phyloP scores from a whole-genome alignment of 2,329 filamentous ascomycete genomes.

The Fusarium kyushuense region DNA sequence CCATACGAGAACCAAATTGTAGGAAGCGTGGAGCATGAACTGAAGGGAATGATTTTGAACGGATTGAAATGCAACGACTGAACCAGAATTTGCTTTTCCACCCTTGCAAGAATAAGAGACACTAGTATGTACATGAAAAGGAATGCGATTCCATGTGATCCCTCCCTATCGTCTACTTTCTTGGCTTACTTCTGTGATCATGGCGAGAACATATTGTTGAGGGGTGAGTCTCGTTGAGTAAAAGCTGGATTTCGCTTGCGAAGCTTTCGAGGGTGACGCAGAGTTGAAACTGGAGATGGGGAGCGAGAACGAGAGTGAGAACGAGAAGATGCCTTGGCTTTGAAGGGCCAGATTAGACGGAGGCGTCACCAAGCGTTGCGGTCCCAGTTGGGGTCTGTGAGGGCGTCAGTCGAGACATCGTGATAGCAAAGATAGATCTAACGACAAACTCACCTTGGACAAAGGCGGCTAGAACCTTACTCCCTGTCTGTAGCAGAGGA shows the following conservation, averaged over 20 bases:
- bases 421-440: slow-evolving; percentile 12
- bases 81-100: slow-evolving; percentile 25
- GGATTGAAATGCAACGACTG: slow-evolving; percentile 16
- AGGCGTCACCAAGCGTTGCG: slow-evolving; percentile 81
- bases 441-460: slow-evolving; percentile 79
- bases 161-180: background rate
- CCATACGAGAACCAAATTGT: slow-evolving; percentile 6
- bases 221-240: slow-evolving; percentile 38
- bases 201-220: slow-evolving; percentile 29
- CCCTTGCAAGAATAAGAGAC: slow-evolving; percentile 5
- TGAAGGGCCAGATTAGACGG: slow-evolving; percentile 42
- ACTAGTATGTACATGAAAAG: slow-evolving; percentile 34
- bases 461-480: slow-evolving; percentile 95
- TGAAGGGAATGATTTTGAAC: slow-evolving; percentile 1
- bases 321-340: slow-evolving; percentile 32
- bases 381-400: slow-evolving; percentile 86
- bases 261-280: slow-evolving; percentile 44
- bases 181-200: slow-evolving; percentile 10
- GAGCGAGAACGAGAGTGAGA: slow-evolving; percentile 35
- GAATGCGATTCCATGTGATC: slow-evolving; percentile 2
- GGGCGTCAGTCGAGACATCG: slow-evolving; percentile 15
- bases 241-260: slow-evolving; percentile 44
- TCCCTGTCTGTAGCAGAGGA: slow-evolving; percentile 95
- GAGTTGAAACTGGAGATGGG: slow-evolving; percentile 22
- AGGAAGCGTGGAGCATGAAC: slow-evolving; percentile 1